Evolutionary conservation across 169 alveolate genomes (phyloP).

Genomic region (Cryptosporidium muris): DNA sequence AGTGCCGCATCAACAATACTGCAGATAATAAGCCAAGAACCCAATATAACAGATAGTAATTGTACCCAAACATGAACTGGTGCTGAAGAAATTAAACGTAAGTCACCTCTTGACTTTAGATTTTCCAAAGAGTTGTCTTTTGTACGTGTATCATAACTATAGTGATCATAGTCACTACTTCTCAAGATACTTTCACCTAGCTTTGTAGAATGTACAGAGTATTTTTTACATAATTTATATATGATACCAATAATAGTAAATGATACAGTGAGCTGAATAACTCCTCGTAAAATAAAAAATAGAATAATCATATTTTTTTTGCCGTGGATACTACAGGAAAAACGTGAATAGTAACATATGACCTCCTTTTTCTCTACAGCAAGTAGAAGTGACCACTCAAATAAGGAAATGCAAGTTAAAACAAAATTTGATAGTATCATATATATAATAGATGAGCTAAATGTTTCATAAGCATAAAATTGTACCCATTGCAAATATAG

Average conservation of each 20-base stretch:
- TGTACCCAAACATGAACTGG: conserved; percentile 37
- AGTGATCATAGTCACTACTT: neutral
- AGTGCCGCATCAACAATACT: conserved; percentile 31
- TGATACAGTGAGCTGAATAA: conserved; percentile 33
- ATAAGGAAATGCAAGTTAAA: conserved; percentile 21
- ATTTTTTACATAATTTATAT: conserved; percentile 12
- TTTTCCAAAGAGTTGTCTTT: neutral
- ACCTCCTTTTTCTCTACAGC: conserved; percentile 2
- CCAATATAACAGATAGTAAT: conserved; percentile 27
- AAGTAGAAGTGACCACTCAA: conserved; percentile 44
- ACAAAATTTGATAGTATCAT: conserved; percentile 42
- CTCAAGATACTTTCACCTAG: neutral
- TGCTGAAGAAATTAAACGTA: neutral
- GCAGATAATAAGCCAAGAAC: conserved; percentile 58
- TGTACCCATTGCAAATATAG: conserved; percentile 59
- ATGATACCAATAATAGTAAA: conserved; percentile 19
- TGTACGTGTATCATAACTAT: too few species aligned
- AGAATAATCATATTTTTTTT: conserved; percentile 22
- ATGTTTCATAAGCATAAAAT: conserved; percentile 26
- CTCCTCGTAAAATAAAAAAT: conserved; percentile 40
- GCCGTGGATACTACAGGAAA: conserved; percentile 28
- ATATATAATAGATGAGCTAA: conserved; percentile 8
- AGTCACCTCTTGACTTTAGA: neutral
- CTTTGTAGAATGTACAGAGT: conserved; percentile 1
- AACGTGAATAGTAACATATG: conserved; percentile 29